Evolutionary conservation across 495 filamentous ascomycete genomes (phyloP).

Genomic region (Elaphomyces granulatus): DNA sequence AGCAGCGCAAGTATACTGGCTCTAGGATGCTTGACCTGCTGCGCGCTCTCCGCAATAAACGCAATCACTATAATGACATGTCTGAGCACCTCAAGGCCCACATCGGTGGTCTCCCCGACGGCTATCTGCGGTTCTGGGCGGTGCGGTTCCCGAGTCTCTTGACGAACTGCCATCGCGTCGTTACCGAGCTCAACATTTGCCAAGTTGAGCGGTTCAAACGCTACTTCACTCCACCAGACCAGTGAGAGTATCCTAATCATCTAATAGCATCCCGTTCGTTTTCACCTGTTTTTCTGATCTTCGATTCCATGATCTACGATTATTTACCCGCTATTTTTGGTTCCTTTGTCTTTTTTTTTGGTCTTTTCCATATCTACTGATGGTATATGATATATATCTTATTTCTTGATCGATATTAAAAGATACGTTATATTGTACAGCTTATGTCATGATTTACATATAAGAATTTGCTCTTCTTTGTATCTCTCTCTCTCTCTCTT

Average conservation of each 20-base stretch:
- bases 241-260: slow-evolving; percentile 5
- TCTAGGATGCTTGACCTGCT: slow-evolving; percentile 70
- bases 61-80: slow-evolving; percentile 88
- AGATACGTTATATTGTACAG: no score
- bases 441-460: no score
- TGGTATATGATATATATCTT: no score
- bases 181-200: slow-evolving; percentile 50
- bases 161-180: slow-evolving; percentile 62
- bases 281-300: neutral
- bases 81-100: slow-evolving; percentile 57
- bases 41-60: slow-evolving; percentile 87
- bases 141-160: slow-evolving; percentile 66
- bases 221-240: slow-evolving; percentile 41
- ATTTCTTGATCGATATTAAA: no score
- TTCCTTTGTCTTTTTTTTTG: no score
- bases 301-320: no score
- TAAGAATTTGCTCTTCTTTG: no score
- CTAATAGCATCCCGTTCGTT: no score
- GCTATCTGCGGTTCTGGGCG: slow-evolving; percentile 81
- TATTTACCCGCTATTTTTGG: no score
- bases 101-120: slow-evolving; percentile 68
- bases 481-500: no score
- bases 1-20: slow-evolving; percentile 91
- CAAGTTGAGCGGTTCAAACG: slow-evolving; percentile 58
- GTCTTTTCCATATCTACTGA: no score